Conservation (phyloP, 345 rosid genomes). For the Camelina sativa region DNA sequence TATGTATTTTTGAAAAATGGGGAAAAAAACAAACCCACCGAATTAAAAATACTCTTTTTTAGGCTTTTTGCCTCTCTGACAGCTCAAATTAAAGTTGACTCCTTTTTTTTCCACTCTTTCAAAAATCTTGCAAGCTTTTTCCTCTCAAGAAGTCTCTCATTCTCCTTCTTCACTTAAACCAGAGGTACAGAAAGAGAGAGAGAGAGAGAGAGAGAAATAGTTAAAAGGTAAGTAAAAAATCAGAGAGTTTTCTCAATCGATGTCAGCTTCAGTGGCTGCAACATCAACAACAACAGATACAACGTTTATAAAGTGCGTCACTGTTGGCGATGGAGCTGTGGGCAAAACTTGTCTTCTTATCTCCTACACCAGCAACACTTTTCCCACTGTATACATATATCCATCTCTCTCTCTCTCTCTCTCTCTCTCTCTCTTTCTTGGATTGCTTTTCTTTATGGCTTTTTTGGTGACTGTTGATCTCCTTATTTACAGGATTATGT, state of each 20-base stretch:
- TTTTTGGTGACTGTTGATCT: slow-evolving; percentile 24
- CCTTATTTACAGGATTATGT: slow-evolving; percentile 55
- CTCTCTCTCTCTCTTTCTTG: slow-evolving; percentile 12
- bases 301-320: slow-evolving; percentile 46
- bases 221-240: not conserved
- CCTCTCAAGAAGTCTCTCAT: slow-evolving; percentile 1
- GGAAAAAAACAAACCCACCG: slow-evolving; percentile 17
- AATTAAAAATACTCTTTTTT: slow-evolving; percentile 22
- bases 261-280: slow-evolving; percentile 41
- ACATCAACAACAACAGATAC: slow-evolving; percentile 36
- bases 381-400: slow-evolving; percentile 37
- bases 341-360: slow-evolving; percentile 49
- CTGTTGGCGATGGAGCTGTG: slow-evolving; percentile 52
- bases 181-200: slow-evolving; percentile 21
- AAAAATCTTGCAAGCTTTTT: slow-evolving; percentile 33
- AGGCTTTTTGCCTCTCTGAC: slow-evolving; percentile 53
- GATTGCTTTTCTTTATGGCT: slow-evolving; percentile 6
- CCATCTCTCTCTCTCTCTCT: slow-evolving; percentile 11
- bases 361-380: slow-evolving; percentile 48
- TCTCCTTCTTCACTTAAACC: slow-evolving; percentile 35
- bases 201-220: not conserved
- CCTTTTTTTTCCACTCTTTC: slow-evolving; percentile 26
- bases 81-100: slow-evolving; percentile 68
- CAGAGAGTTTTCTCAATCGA: slow-evolving; percentile 14
- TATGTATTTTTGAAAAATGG: not conserved